Evolutionary conservation across 805 yeast genomes (phyloP).

Genomic region (Ogataea neopini): DNA sequence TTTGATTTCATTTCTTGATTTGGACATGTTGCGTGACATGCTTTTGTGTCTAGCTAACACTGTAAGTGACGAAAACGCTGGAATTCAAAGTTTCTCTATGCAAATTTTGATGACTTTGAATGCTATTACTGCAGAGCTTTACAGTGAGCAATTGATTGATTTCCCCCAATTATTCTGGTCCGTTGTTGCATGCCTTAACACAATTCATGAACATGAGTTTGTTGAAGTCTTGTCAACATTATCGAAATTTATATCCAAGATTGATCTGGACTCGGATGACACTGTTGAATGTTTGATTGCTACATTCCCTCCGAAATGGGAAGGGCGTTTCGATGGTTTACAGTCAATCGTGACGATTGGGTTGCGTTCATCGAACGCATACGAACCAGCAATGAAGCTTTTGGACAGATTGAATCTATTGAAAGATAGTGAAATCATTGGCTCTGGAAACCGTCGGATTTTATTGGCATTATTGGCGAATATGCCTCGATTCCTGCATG

Average conservation of each 20-base stretch:
- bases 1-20: conserved; percentile 77
- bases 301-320: conserved; percentile 95
- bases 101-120: conserved; percentile 95
- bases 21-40: conserved; percentile 89
- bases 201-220: conserved; percentile 91
- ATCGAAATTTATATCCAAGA: conserved; percentile 80
- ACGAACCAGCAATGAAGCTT: conserved; percentile 72
- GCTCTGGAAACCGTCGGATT: conserved; percentile 66
- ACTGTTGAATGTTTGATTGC: conserved; percentile 80
- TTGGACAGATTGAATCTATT: conserved; percentile 69
- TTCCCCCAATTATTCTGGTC: conserved; percentile 97
- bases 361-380: conserved; percentile 74
- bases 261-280: conserved; percentile 81
- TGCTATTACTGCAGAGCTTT: conserved; percentile 85
- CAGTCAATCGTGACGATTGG: conserved; percentile 82
- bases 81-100: conserved; percentile 95
- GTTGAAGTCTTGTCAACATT: conserved; percentile 82
- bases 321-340: conserved; percentile 87
- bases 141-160: conserved; percentile 73
- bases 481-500: conserved; percentile 81
- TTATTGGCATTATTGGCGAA: conserved; percentile 74
- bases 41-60: conserved; percentile 90
- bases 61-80: conserved; percentile 82
- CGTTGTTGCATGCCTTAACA: conserved; percentile 84
- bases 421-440: conserved; percentile 74